A percentile compares a stretch with the other conserved stretches of the same genome.
phyloP scores from a whole-genome alignment of 108 stramenopile species.

The Mediolabrus comicus region DNA sequence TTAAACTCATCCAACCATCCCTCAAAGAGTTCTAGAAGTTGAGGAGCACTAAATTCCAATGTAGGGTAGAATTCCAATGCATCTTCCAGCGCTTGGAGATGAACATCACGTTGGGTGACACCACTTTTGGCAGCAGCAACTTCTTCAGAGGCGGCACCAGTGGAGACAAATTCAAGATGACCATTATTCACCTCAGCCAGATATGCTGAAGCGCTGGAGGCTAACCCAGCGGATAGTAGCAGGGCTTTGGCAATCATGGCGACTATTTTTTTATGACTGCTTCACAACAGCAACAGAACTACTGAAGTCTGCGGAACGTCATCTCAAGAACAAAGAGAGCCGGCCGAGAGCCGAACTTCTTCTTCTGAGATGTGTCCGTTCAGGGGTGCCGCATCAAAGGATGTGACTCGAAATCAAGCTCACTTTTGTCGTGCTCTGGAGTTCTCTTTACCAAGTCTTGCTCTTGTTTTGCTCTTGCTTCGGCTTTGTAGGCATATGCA shows the following conservation, averaged over 20 bases:
- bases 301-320: background rate
- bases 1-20: conserved; percentile 53
- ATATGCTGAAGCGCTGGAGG: conserved; percentile 4
- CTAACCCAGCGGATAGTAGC: background rate
- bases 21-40: conserved; percentile 38
- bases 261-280: background rate
- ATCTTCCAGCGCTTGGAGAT: background rate
- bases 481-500: too few relatives aligned
- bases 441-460: too few relatives aligned
- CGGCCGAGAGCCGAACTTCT: too few relatives aligned
- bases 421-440: too few relatives aligned
- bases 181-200: conserved; percentile 19
- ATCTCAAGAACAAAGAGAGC: too few relatives aligned
- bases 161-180: conserved; percentile 18
- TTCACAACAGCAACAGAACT: background rate
- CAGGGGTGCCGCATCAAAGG: too few relatives aligned
- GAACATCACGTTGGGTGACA: background rate
- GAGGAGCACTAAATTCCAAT: background rate
- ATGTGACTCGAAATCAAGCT: too few relatives aligned
- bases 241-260: background rate
- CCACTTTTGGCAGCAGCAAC: background rate
- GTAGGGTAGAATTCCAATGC: background rate
- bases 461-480: too few relatives aligned
- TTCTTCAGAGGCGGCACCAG: background rate
- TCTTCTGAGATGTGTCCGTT: too few relatives aligned